Conservation (phyloP, 768 basidiomycete species). For the Agrocybe praecox region DNA sequence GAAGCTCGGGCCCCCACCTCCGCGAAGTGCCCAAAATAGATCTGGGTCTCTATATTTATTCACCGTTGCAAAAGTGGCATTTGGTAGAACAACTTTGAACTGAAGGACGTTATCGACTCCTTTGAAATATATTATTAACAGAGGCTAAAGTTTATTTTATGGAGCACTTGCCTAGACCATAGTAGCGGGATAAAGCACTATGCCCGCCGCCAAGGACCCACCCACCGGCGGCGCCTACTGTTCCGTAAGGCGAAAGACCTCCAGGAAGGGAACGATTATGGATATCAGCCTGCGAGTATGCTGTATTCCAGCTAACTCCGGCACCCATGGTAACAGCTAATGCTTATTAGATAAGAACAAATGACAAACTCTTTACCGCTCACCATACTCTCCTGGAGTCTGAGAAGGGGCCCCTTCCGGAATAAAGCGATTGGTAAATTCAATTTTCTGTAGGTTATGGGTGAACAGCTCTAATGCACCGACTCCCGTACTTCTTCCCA, state of each 20-base stretch:
- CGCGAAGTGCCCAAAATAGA: slow-evolving; percentile 50
- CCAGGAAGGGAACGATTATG: slow-evolving; percentile 40
- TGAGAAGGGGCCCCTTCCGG: slow-evolving; percentile 27
- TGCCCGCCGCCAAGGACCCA: slow-evolving; percentile 47
- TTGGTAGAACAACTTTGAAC: slow-evolving; percentile 40
- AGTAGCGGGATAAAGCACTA: slow-evolving; percentile 31
- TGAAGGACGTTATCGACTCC: slow-evolving; percentile 44
- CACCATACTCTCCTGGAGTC: slow-evolving; percentile 11
- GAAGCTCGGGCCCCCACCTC: slow-evolving; percentile 28
- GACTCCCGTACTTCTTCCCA: slow-evolving; percentile 40
- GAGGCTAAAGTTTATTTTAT: too few relatives aligned
- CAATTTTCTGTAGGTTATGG: slow-evolving; percentile 40
- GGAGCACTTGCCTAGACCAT: slow-evolving; percentile 35
- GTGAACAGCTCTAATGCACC: slow-evolving; percentile 43
- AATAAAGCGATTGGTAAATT: slow-evolving; percentile 26
- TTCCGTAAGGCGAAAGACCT: slow-evolving; percentile 31
- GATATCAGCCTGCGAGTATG: slow-evolving; percentile 31
- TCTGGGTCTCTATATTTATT: slow-evolving; percentile 39
- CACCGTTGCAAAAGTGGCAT: slow-evolving; percentile 32
- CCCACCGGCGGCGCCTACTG: slow-evolving; percentile 46
- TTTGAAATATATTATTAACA: slow-evolving; percentile 3
- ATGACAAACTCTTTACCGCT: not conserved
- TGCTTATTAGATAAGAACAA: not conserved
- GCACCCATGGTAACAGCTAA: slow-evolving; percentile 28
- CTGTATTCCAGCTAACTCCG: slow-evolving; percentile 40